Conservation (phyloP, 2,329 filamentous ascomycete genomes). For the Apiospora rasikravindrae region DNA sequence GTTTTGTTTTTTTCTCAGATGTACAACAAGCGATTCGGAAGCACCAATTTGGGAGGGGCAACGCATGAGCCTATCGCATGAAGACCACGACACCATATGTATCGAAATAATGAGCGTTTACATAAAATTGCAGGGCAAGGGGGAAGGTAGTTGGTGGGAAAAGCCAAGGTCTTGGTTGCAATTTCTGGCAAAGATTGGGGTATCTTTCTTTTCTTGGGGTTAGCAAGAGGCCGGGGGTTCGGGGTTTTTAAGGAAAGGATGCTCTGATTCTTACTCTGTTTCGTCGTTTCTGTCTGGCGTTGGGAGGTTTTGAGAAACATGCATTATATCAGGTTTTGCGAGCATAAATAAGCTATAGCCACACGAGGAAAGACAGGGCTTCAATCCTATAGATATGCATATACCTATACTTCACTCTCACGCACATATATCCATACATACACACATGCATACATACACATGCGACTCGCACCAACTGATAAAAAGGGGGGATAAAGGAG, state of each 20-base stretch:
- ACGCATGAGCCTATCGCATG: slow-evolving; percentile 2
- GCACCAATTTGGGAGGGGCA: neutral
- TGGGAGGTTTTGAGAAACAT: neutral
- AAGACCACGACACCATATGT: slow-evolving; percentile 14
- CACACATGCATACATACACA: neutral
- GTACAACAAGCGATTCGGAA: slow-evolving; percentile 16
- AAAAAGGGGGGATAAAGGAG: neutral
- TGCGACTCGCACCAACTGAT: neutral
- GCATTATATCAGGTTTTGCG: neutral
- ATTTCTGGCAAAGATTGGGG: neutral
- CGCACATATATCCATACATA: neutral
- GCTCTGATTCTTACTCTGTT: neutral
- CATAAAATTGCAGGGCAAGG: slow-evolving; percentile 1
- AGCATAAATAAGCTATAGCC: neutral
- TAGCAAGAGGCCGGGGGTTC: neutral
- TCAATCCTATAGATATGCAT: neutral
- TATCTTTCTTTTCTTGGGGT: neutral
- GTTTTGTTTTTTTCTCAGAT: slow-evolving; percentile 12
- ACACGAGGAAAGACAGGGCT: neutral
- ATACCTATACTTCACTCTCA: slow-evolving; percentile 6
- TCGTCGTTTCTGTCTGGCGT: neutral
- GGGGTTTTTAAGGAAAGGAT: neutral
- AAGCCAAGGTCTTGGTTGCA: neutral
- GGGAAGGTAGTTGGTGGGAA: neutral
- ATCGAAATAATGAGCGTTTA: slow-evolving; percentile 14